Evolutionary conservation across 2,329 filamentous ascomycete genomes (phyloP).

Genomic region (Dactylellina drechsleri): DNA sequence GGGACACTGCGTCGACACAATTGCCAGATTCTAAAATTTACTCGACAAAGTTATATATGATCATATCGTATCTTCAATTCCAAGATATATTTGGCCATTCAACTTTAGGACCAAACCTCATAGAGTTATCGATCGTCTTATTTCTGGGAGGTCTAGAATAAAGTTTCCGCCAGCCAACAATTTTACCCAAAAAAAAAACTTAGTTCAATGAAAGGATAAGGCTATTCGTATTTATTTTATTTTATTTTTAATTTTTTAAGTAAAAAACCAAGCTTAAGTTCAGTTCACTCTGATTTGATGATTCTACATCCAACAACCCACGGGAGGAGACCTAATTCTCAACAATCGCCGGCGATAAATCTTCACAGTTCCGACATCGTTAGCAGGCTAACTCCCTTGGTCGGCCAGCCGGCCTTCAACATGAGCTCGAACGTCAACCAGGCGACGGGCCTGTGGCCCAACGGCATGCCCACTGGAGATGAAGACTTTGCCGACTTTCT

Average conservation of each 20-base stretch:
- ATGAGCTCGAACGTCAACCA: constrained; percentile 46
- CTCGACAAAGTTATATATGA: no score
- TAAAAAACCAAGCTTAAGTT: not conserved
- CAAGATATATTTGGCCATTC: no score
- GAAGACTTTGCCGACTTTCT: constrained; percentile 53
- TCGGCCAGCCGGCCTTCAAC: constrained; percentile 29
- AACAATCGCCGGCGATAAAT: constrained; percentile 23
- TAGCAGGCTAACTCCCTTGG: constrained; percentile 23
- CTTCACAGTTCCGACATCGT: constrained; percentile 10
- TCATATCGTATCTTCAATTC: no score
- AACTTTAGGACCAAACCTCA: no score
- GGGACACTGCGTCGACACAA: no score
- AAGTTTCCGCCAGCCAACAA: not conserved
- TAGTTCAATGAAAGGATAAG: not conserved
- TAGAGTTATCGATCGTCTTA: no score
- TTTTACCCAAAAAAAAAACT: not conserved
- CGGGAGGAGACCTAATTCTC: constrained; percentile 34
- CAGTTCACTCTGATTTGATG: constrained; percentile 33
- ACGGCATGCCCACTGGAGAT: constrained; percentile 39
- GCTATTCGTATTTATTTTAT: constrained; percentile 7
- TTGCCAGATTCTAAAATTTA: no score
- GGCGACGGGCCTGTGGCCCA: constrained; percentile 38
- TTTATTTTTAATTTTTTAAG: not conserved
- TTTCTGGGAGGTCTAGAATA: no score
- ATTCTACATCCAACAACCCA: constrained; percentile 43